Evolutionary conservation across 495 filamentous ascomycete species (phyloP).

Genomic region (Penicillium alfredii): DNA sequence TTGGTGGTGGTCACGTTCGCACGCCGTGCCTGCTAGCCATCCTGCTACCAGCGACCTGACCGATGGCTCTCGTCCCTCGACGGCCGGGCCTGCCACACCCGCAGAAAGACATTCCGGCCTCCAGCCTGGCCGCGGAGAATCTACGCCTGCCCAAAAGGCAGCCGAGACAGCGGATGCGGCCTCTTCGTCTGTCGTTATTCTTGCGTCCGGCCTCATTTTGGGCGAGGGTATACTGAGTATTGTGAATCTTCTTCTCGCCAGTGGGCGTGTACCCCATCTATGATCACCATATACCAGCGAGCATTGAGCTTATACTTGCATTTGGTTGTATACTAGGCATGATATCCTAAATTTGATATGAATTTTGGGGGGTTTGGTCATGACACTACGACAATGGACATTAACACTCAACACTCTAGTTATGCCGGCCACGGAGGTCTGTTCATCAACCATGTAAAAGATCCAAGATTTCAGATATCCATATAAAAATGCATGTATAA

Average conservation of each 20-base stretch:
- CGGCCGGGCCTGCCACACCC: too few relatives aligned
- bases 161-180: slow-evolving; percentile 36
- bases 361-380: too few relatives aligned
- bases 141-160: slow-evolving; percentile 19
- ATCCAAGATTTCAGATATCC: too few relatives aligned
- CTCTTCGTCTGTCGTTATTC: slow-evolving; percentile 53
- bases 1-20: slow-evolving; percentile 58
- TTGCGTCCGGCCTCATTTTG: slow-evolving; percentile 76
- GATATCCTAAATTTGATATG: too few relatives aligned
- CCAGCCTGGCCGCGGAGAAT: slow-evolving; percentile 1
- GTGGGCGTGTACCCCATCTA: slow-evolving; percentile 70
- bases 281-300: slow-evolving; percentile 24
- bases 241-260: slow-evolving; percentile 79
- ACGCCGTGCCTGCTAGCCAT: slow-evolving; percentile 5
- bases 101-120: neutral
- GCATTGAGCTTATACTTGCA: too few relatives aligned
- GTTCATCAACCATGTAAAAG: too few relatives aligned
- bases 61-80: neutral
- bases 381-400: too few relatives aligned
- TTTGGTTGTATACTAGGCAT: too few relatives aligned
- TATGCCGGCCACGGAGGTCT: too few relatives aligned
- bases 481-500: too few relatives aligned
- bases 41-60: neutral
- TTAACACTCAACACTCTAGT: too few relatives aligned
- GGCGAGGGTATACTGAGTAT: slow-evolving; percentile 95